A percentile compares a stretch with the other conserved stretches of the same genome.
These are phyloP conservation scores for Plantago lanceolata DNA, from an alignment of 305 asterid genomes.

Conservation along the genomic window DNA sequence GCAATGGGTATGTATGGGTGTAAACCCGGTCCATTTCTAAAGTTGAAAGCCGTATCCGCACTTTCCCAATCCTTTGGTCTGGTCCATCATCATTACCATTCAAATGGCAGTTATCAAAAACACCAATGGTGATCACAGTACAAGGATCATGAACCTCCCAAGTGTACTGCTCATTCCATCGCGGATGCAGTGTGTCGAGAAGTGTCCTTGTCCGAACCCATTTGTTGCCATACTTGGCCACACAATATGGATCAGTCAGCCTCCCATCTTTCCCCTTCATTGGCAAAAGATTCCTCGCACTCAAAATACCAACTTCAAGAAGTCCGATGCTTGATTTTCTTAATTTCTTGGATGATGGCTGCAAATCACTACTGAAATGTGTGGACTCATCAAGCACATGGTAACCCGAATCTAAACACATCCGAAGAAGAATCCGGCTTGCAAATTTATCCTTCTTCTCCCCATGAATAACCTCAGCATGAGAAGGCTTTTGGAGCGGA, in stretches of 20 bases:
- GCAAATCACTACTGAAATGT: conserved; percentile 77
- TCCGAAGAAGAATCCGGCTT: conserved; percentile 62
- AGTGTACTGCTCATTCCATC: conserved; percentile 91
- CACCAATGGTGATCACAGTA: conserved; percentile 78
- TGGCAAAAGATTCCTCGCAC: conserved; percentile 61
- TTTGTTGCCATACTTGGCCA: conserved; percentile 86
- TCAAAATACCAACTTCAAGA: conserved; percentile 76
- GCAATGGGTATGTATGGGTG: conserved; percentile 68
- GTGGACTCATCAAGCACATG: conserved; percentile 84
- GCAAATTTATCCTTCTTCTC: conserved; percentile 80
- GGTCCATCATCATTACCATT: conserved; percentile 51
- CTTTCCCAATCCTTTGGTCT: conserved; percentile 83
- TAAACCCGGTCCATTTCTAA: conserved; percentile 67
- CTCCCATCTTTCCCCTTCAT: conserved; percentile 76
- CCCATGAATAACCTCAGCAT: conserved; percentile 34
- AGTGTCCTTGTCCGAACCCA: conserved; percentile 90
- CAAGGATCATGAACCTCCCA: conserved; percentile 87
- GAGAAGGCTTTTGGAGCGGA: conserved; percentile 47
- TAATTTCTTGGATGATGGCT: conserved; percentile 61
- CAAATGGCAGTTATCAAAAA: conserved; percentile 74
- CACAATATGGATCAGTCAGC: conserved; percentile 75
- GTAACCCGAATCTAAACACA: conserved; percentile 65
- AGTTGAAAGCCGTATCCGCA: conserved; percentile 78
- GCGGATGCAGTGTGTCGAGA: conserved; percentile 61
- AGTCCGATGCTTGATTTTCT: conserved; percentile 64